Evolutionary conservation across 2,329 filamentous ascomycete species (phyloP).

Genomic region (Aspergillus candidus): DNA sequence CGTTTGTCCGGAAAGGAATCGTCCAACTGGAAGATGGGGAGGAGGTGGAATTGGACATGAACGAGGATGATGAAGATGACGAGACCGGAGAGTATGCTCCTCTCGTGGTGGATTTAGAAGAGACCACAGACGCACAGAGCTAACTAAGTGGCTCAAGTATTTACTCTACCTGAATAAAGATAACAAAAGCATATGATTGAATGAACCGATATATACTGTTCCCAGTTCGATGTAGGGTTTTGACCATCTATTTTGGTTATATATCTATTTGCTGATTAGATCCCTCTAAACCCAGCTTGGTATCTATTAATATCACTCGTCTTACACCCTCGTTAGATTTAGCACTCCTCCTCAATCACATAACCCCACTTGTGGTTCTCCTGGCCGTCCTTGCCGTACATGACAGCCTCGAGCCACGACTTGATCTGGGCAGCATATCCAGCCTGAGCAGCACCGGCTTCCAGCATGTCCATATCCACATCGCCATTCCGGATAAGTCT

Average conservation of each 20-base stretch:
- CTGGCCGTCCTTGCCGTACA: constrained; percentile 65
- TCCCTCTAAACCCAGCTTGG: not conserved
- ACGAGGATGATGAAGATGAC: constrained; percentile 57
- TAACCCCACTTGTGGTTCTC: constrained; percentile 65
- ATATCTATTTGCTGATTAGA: too few relatives aligned
- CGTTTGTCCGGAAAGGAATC: constrained; percentile 52
- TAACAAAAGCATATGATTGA: not conserved
- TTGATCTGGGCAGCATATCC: constrained; percentile 49
- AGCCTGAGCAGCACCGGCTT: constrained; percentile 22
- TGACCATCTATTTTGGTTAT: too few relatives aligned
- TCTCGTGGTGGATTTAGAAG: constrained; percentile 48
- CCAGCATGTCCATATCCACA: constrained; percentile 52
- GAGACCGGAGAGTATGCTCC: constrained; percentile 61
- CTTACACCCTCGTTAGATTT: constrained; percentile 15
- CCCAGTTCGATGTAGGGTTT: too few relatives aligned
- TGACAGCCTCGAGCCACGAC: constrained; percentile 63
- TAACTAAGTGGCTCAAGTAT: not conserved
- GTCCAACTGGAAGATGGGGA: constrained; percentile 59
- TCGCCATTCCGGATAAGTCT: constrained; percentile 63
- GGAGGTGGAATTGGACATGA: constrained; percentile 53
- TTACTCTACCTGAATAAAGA: too few relatives aligned
- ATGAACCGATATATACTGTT: constrained; percentile 3
- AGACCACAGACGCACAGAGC: constrained; percentile 4
- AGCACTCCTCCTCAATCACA: constrained; percentile 55
- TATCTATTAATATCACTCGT: not conserved